A percentile compares a stretch with the other conserved stretches of the same genome.
Conservation (phyloP, 2,329 filamentous ascomycete species). For the Stagonosporopsis chrysanthemi region DNA sequence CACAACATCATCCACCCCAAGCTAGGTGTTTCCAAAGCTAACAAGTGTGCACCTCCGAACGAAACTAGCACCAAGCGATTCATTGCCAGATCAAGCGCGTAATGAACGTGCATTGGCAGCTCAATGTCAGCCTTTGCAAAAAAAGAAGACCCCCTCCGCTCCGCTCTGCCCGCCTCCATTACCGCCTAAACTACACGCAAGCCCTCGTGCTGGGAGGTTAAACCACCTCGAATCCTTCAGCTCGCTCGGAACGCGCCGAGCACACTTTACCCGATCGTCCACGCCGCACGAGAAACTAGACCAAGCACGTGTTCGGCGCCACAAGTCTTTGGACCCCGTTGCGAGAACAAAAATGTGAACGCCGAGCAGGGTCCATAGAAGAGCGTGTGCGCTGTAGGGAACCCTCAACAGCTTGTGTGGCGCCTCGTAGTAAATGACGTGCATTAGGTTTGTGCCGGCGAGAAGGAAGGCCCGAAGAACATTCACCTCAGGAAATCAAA, state of each 20-base stretch:
- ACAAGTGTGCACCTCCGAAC: background rate
- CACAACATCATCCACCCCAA: background rate
- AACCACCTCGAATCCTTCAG: background rate
- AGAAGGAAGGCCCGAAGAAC: background rate
- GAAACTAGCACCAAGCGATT: too few species aligned
- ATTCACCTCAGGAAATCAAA: background rate
- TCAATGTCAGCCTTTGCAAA: background rate
- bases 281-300: background rate
- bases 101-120: background rate
- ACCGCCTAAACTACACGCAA: background rate
- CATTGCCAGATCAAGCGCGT: background rate
- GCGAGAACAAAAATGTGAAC: background rate
- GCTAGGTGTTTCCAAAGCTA: background rate
- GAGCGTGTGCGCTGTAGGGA: background rate
- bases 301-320: background rate
- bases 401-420: background rate
- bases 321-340: background rate
- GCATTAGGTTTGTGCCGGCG: background rate
- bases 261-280: background rate
- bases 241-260: background rate
- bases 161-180: background rate
- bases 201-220: background rate
- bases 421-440: slow-evolving; percentile 1
- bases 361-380: slow-evolving; percentile 2
- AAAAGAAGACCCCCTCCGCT: background rate